Conservation (phyloP, 495 filamentous ascomycete species). For the Echria macrotheca region DNA sequence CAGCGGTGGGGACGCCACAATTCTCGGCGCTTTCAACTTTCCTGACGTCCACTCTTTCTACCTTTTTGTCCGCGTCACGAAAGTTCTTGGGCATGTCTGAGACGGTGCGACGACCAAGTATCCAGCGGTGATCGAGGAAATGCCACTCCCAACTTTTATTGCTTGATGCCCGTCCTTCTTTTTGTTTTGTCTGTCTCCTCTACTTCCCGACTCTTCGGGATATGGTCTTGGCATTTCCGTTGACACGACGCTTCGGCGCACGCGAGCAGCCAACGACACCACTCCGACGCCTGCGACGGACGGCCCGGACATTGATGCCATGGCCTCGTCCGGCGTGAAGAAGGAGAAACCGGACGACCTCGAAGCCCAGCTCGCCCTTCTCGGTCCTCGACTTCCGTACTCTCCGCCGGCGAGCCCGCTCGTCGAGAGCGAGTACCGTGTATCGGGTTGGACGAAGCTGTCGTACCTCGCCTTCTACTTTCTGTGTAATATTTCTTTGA, state of each 20-base stretch:
- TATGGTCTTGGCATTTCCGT: too few relatives aligned
- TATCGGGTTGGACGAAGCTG: constrained; percentile 35
- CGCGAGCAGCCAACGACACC: not conserved
- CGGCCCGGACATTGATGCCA: not conserved
- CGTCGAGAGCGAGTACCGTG: constrained; percentile 22
- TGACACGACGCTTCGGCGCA: not conserved
- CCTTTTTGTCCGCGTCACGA: too few relatives aligned
- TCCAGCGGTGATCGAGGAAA: too few relatives aligned
- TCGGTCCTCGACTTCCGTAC: not conserved
- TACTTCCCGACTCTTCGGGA: too few relatives aligned
- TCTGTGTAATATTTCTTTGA: constrained; percentile 46
- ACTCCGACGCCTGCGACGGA: too few relatives aligned
- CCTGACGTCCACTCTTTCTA: not conserved
- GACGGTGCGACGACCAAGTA: too few relatives aligned
- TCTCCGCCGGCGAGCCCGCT: not conserved
- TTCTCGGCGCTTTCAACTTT: not conserved
- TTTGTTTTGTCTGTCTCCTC: too few relatives aligned
- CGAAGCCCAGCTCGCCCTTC: constrained; percentile 20
- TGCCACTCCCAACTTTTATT: too few relatives aligned
- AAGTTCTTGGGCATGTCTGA: too few relatives aligned
- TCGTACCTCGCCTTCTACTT: constrained; percentile 45
- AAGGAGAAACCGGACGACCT: constrained; percentile 19
- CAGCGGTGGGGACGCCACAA: too few relatives aligned
- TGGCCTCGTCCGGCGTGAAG: constrained; percentile 1
- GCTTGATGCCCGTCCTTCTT: too few relatives aligned